Conservation (phyloP, 805 yeast genomes). For the Yarrowia yakushimensis region DNA sequence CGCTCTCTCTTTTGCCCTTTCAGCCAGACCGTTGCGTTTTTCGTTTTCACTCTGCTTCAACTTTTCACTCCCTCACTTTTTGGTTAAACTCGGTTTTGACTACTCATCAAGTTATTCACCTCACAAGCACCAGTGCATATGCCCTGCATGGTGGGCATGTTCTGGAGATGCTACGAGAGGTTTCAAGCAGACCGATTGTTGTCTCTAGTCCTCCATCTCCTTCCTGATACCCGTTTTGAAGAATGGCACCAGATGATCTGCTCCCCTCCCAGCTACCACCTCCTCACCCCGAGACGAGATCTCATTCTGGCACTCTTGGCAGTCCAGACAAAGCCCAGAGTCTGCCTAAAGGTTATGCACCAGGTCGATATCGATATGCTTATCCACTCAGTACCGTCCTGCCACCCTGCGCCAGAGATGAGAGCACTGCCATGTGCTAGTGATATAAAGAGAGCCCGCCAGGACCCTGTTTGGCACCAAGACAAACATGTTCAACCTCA, state of each 20-base stretch:
- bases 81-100: background rate
- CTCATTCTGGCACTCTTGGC: background rate
- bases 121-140: background rate
- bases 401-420: background rate
- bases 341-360: background rate
- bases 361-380: slow-evolving; percentile 10
- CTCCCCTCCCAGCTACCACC: background rate
- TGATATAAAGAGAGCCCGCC: background rate
- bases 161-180: background rate
- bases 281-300: background rate
- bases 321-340: background rate
- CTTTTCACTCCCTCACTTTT: background rate
- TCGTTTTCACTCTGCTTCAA: background rate
- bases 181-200: too few relatives aligned
- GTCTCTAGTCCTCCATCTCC: too few relatives aligned
- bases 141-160: slow-evolving; percentile 2
- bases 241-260: too few relatives aligned
- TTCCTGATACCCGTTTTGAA: too few relatives aligned
- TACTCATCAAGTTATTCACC: background rate
- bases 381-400: background rate
- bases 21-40: background rate
- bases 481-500: background rate
- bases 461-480: background rate
- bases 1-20: too few relatives aligned
- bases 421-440: background rate